Evolutionary conservation across 1,139 yeast genomes (phyloP).

Genomic region (Diutina pseudorugosa): DNA sequence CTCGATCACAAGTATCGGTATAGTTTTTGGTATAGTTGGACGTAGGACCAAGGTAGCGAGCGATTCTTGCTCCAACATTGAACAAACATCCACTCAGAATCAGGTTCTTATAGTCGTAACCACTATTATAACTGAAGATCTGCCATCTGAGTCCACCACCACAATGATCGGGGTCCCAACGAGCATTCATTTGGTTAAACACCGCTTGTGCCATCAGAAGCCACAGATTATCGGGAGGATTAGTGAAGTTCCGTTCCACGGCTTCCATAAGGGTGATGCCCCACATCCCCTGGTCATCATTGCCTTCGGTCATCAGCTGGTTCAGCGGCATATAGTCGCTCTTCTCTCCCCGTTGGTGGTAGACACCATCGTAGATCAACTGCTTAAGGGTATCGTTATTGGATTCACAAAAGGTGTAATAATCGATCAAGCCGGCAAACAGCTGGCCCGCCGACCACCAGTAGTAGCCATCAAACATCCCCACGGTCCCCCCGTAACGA

Average conservation of each 20-base stretch:
- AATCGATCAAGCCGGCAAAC: constrained; percentile 67
- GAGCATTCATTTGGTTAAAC: constrained; percentile 75
- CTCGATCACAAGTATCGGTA: constrained; percentile 68
- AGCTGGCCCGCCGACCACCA: constrained; percentile 93
- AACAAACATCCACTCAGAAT: constrained; percentile 86
- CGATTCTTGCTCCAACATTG: constrained; percentile 78
- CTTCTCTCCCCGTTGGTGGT: constrained; percentile 55
- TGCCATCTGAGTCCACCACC: constrained; percentile 95
- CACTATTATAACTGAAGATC: constrained; percentile 88
- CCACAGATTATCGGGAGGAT: constrained; percentile 49
- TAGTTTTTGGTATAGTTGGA: constrained; percentile 27
- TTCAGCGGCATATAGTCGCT: constrained; percentile 64
- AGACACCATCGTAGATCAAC: constrained; percentile 24
- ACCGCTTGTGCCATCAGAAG: constrained; percentile 66
- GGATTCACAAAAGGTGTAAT: constrained; percentile 45
- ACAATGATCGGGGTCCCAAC: constrained; percentile 74
- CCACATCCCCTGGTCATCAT: constrained; percentile 92
- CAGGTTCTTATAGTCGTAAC: constrained; percentile 84
- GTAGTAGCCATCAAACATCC: constrained; percentile 65
- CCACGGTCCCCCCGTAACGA: constrained; percentile 59
- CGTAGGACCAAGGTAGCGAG: constrained; percentile 65
- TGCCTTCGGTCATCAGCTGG: constrained; percentile 72
- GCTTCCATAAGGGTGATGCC: constrained; percentile 77
- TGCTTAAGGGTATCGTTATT: constrained; percentile 41
- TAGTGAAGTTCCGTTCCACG: constrained; percentile 65